phyloP scores from a whole-genome alignment of 257 asterid species.

The Solanum bulbocastanum region DNA sequence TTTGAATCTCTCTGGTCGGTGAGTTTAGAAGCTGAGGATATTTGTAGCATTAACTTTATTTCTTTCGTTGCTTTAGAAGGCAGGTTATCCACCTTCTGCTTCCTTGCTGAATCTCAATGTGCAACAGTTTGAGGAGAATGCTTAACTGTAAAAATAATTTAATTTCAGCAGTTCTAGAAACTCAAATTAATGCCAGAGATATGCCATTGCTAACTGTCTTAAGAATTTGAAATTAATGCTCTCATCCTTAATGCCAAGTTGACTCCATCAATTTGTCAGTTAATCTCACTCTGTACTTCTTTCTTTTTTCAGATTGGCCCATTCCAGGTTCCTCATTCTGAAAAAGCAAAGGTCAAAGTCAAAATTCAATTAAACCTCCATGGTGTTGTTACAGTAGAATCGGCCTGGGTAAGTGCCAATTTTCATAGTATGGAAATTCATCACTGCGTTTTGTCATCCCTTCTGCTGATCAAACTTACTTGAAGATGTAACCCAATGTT shows the following conservation, averaged over 20 bases:
- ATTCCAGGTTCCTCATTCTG: slow-evolving; percentile 42
- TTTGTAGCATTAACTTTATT: not conserved
- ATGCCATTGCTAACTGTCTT: not conserved
- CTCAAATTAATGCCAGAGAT: not conserved
- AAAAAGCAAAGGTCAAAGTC: slow-evolving; percentile 54
- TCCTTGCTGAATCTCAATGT: not conserved
- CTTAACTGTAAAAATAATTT: not conserved
- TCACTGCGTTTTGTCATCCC: slow-evolving; percentile 3
- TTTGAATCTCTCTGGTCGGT: not conserved
- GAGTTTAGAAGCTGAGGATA: not conserved
- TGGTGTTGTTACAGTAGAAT: slow-evolving; percentile 62
- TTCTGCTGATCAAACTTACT: slow-evolving; percentile 45
- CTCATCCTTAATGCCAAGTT: not conserved
- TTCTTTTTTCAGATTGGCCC: slow-evolving; percentile 68
- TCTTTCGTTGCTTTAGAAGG: not conserved
- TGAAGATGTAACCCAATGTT: not conserved
- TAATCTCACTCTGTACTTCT: not conserved
- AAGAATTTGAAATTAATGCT: not conserved
- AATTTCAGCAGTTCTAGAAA: not conserved
- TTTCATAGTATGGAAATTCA: not conserved
- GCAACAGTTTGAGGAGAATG: not conserved
- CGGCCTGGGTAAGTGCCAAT: slow-evolving; percentile 63
- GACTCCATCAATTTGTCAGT: not conserved
- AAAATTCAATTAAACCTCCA: slow-evolving; percentile 67
- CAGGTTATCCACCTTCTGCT: not conserved